These are phyloP conservation scores for Penicillium sp. DNA, from an alignment of 2,329 filamentous ascomycete genomes.

Conservation along the genomic window DNA sequence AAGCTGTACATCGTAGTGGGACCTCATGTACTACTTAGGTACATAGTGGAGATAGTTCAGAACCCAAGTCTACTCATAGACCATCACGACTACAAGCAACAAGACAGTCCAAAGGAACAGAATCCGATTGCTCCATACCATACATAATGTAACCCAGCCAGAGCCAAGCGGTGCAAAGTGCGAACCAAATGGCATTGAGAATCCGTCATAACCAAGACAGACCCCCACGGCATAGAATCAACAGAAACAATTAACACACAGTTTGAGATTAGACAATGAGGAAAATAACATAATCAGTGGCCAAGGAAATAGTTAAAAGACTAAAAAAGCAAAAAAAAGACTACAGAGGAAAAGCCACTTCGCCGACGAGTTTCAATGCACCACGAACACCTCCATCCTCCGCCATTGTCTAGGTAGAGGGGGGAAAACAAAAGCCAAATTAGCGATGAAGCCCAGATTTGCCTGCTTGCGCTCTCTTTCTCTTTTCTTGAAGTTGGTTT, in stretches of 20 bases:
- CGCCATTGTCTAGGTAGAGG: constrained; percentile 39
- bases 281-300: constrained; percentile 20
- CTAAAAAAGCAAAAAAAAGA: constrained; percentile 27
- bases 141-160: constrained; percentile 26
- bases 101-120: constrained; percentile 7
- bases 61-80: not conserved
- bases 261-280: constrained; percentile 28
- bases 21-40: not conserved
- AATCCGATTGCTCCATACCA: constrained; percentile 31
- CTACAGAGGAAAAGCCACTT: constrained; percentile 31
- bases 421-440: constrained; percentile 29
- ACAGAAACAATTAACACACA: constrained; percentile 9
- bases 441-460: constrained; percentile 31
- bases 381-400: constrained; percentile 41
- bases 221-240: not conserved
- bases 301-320: constrained; percentile 26
- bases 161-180: constrained; percentile 14
- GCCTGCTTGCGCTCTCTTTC: constrained; percentile 31
- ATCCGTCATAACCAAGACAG: not conserved
- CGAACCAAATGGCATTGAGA: constrained; percentile 3
- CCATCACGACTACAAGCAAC: not conserved
- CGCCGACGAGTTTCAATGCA: constrained; percentile 37
- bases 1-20: not conserved
- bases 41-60: not conserved
- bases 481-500: constrained; percentile 16